Percentiles rank a stretch among this genome's conserved stretches.
These are phyloP conservation scores for Aspergillus niger DNA, from an alignment of 2,329 filamentous ascomycete species.

Conservation along the genomic window DNA sequence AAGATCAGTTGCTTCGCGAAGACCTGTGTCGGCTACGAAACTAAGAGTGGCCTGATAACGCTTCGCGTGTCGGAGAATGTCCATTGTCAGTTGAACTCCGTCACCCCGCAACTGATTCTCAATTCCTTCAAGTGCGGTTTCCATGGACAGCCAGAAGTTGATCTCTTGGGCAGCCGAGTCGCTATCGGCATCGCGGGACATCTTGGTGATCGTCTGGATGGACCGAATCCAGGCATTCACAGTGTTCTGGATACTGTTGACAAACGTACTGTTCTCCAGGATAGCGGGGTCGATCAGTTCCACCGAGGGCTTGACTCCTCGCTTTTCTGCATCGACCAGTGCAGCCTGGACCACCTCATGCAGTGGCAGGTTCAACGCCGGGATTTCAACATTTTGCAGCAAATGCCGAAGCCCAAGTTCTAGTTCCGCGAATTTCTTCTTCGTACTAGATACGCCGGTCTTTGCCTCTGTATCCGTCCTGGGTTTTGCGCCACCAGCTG, in stretches of 20 bases:
- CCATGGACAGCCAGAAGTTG: conserved; percentile 99
- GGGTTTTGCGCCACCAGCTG: conserved; percentile 65
- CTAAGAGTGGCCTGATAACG: conserved; percentile 97
- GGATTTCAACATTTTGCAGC: conserved; percentile 97
- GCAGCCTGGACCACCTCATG: conserved; percentile 86
- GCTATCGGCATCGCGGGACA: conserved; percentile 77
- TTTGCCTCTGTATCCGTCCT: conserved; percentile 86
- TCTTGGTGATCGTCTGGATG: conserved; percentile 93
- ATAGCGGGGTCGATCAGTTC: conserved; percentile 75
- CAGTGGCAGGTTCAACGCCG: conserved; percentile 81
- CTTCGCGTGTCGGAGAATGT: conserved; percentile 95
- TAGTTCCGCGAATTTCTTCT: conserved; percentile 93
- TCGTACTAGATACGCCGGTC: conserved; percentile 93
- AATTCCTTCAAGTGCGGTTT: conserved; percentile 87
- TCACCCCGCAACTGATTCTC: conserved; percentile 85
- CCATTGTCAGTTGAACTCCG: conserved; percentile 85
- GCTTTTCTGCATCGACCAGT: conserved; percentile 72
- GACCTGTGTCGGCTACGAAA: conserved; percentile 90
- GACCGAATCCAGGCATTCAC: conserved; percentile 99
- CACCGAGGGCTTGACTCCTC: conserved; percentile 68
- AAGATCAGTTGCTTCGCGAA: conserved; percentile 93
- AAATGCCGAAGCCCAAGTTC: conserved; percentile 87
- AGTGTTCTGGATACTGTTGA: conserved; percentile 89
- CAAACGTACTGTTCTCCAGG: conserved; percentile 85
- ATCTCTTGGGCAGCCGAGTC: conserved; percentile 93